These are phyloP conservation scores for Gossypium schwendimanii DNA, from an alignment of 441 rosid genomes.

Conservation along the genomic window DNA sequence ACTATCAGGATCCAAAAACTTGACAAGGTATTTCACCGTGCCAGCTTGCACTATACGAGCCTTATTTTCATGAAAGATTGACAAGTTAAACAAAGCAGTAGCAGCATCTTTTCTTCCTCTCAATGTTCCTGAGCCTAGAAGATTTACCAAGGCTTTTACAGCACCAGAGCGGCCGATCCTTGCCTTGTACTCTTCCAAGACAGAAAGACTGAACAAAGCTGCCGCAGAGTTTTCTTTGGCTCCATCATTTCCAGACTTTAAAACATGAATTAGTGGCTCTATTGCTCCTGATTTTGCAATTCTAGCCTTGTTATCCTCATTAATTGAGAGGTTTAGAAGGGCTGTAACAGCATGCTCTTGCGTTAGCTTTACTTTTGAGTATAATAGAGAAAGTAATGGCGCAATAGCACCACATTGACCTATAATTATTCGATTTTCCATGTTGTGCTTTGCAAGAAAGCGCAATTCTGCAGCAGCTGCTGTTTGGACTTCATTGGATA, in stretches of 20 bases:
- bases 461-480: slow-evolving; percentile 78
- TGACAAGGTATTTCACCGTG: slow-evolving; percentile 69
- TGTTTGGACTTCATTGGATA: slow-evolving; percentile 45
- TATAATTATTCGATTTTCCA: slow-evolving; percentile 59
- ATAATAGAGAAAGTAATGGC: slow-evolving; percentile 61
- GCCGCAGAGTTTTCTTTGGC: slow-evolving; percentile 92
- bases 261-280: slow-evolving; percentile 73
- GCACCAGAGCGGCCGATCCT: slow-evolving; percentile 81
- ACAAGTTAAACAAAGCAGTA: slow-evolving; percentile 82
- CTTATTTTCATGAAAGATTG: slow-evolving; percentile 82
- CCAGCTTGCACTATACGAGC: slow-evolving; percentile 90
- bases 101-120: slow-evolving; percentile 93
- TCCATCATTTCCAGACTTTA: slow-evolving; percentile 66
- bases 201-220: slow-evolving; percentile 71
- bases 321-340: slow-evolving; percentile 73
- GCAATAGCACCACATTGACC: slow-evolving; percentile 61
- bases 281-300: slow-evolving; percentile 69
- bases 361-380: slow-evolving; percentile 52
- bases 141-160: slow-evolving; percentile 65
- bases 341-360: slow-evolving; percentile 94
- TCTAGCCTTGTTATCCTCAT: slow-evolving; percentile 60
- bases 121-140: slow-evolving; percentile 66
- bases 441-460: slow-evolving; percentile 56
- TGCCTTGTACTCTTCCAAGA: slow-evolving; percentile 64
- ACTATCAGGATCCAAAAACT: slow-evolving; percentile 54